A percentile compares a stretch with the other conserved stretches of the same genome.
Evolutionary conservation across 73 alveolate species (phyloP).

Genomic region (Paramecium sonneborni): DNA sequence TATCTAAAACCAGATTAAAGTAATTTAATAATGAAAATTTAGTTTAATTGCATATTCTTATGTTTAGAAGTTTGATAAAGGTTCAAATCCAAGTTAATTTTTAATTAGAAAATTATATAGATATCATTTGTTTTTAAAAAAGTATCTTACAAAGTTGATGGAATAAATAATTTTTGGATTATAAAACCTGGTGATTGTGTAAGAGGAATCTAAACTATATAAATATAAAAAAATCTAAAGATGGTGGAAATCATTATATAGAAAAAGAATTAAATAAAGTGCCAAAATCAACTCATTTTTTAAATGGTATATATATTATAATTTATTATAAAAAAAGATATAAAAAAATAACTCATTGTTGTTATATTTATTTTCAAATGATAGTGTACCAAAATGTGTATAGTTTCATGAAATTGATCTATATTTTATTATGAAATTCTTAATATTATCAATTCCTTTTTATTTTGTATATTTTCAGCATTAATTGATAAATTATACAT

Average conservation of each 20-base stretch:
- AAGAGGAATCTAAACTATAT: constrained; percentile 64
- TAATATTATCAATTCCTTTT: no score
- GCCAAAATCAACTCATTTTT: background rate
- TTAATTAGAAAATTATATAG: background rate
- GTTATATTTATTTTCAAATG: no score
- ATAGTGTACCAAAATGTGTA: no score
- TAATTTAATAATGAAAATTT: background rate
- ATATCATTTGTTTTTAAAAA: constrained; percentile 22
- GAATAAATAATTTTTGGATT: constrained; percentile 77
- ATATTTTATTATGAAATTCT: no score
- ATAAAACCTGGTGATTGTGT: constrained; percentile 83
- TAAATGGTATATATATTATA: background rate
- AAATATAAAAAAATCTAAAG: constrained; percentile 5
- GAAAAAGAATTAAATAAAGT: background rate
- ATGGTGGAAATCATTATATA: constrained; percentile 39
- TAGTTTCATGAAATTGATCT: no score
- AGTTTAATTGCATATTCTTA: constrained; percentile 26
- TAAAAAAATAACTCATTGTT: no score
- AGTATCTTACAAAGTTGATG: constrained; percentile 66
- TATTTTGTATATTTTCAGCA: no score
- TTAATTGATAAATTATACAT: no score
- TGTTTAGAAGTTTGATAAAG: constrained; percentile 23
- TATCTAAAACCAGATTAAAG: constrained; percentile 12
- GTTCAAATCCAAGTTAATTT: constrained; percentile 19
- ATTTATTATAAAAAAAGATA: no score